Evolutionary conservation across 2,329 filamentous ascomycete species (phyloP), one percentile per base, ranked within the genome.

Genomic region (Dactylellina leptospora): DNA sequence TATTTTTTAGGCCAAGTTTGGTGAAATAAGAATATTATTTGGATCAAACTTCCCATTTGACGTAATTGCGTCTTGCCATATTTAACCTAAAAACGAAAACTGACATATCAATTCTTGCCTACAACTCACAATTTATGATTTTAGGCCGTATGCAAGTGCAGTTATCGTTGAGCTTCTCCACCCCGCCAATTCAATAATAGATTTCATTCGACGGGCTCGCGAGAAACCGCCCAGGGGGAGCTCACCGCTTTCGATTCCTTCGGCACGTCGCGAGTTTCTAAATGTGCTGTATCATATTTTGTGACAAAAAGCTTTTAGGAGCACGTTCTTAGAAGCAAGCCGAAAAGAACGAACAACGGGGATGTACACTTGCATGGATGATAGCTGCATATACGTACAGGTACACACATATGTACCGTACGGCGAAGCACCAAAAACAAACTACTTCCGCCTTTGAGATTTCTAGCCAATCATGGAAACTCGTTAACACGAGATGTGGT

Each of bases 101-200:
- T 58, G 50, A 58, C 62, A 27, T 40, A 44, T 56, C 30, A 58
- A 23, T 56, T 64, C 25, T 56, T 44, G n/a, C n/a, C 6, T 20
- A 36, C 16, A n/a, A 20, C 42, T 30, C 20, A 33, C 38, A 44
- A 13, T 40, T 28, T 38, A 25, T 51, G 27, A 44, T 40, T 55
- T 51, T 44, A 30, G 30, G 27, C 36, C 22, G 30, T 30, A 9
- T 58, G 51, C 61, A 64, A 56, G 38, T 33, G 25, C 51, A 56
- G 42, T 27, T 53, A 22, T 42, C 50, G 28, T 25, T 20, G 38
- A 33, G 9, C 10, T 55, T 66, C 66, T 61, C 66, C 66, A 71
- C 66, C 23, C 56, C 45, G 51, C 50, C 66, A 44, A n/a, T 62
- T 25, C 27, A 23, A 16, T 27, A 44, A 58, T 23, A 58, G 40